Evolutionary conservation across 2,329 filamentous ascomycete species (phyloP), one percentile per base, ranked within the genome.

Genomic region (Ophiostoma ulmi): DNA sequence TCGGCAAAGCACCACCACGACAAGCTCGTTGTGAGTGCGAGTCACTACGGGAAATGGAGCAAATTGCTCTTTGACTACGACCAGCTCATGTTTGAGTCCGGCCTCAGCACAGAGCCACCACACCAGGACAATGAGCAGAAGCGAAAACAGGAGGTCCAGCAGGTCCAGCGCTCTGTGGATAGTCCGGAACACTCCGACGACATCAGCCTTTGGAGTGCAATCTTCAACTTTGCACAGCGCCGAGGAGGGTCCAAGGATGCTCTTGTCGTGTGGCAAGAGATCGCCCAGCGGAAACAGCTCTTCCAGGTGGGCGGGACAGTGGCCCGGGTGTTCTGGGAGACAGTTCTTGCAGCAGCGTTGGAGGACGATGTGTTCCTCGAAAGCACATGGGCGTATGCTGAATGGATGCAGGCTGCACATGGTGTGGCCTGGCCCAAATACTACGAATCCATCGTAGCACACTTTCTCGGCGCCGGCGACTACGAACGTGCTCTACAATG

Each of bases 391-490:
- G 71, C 76, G 17, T 83, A 83, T 71, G 81, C 80, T 52, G 79
- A 82, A 72, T 82, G 81, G 76, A 80, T 87, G 70, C 75, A 77
- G 39, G 75, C 77, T 2, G 72, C 78, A 2, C 77, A 81, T 68
- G 73, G 76, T 39, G 80, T 80, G 14, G 76, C 76, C 58, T 87
- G 85, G 85, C 85, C 85, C 1, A 75, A 80, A 14, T 75, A 87
- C 2, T 87, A 87, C 73, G 76, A 77, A n/a, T 82, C 78, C n/a
- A 74, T 83, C 14, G 74, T 88, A 22, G 77, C 80, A 26, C 78
- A 79, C 73, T 81, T 82, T 66, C 77, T 87, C 5, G 77, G 76
- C 0, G 79, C 78, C 36, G 77, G 76, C 38, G 77, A 81, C 63
- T 80, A 80, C 68, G 76, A 78, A 1, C 75, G 79, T 65, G 82